Base-by-base conservation (phyloP, 352 stramenopile species). In the Pythium brassicae region DNA sequence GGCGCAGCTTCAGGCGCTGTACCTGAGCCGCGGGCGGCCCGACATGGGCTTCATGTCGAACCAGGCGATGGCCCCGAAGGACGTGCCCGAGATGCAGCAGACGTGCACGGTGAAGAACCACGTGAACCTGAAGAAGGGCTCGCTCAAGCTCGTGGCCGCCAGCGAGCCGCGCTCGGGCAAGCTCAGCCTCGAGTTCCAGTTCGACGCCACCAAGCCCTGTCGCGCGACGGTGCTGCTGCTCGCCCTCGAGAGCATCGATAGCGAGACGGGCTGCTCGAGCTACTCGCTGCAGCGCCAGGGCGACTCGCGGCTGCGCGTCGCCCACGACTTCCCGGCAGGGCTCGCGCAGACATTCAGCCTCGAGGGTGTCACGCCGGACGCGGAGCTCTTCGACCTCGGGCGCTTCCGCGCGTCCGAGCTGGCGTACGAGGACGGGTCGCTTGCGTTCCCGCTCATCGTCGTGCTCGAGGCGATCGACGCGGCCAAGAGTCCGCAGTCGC, bases 1-100 rank as follows among this genome's bases (percentile, higher is more conserved):
- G 14, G 81, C 77, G 60, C 83, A 92, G 57, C 78, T 94, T 59
- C 83, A 94, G 65, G 83, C 85, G 29, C 66, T 94, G 51, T 94
- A 93, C 59, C 54, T 92, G 59, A 93, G 72, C 55, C 77, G 76
- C 47, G 79, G 82, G 1, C 72, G 85, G 3, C 80, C 83, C 0
- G 85, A 94, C 61, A 86, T 93, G 83, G 85, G 74, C 11, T 94
- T 94, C 66, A 87, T 94, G 68, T 86, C 82, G 39, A 83, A 88
- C 61, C 78, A 94, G 53, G 60, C 61, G 39, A 61, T 69, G 39
- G 43, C 69, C 7, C 66, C 67, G 8, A 65, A 83, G 34, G 77
- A 86, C 17, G 55, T 89, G 46, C 85, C 85, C 8, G 83, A 92
- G 67, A 81, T 92, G 65, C 85, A 94, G 65, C 82, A 92, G 56